Evolutionary conservation across 495 filamentous ascomycete genomes (phyloP), one percentile per base, ranked within the genome.

Genomic region (Hypoxylon lienhwacheense): DNA sequence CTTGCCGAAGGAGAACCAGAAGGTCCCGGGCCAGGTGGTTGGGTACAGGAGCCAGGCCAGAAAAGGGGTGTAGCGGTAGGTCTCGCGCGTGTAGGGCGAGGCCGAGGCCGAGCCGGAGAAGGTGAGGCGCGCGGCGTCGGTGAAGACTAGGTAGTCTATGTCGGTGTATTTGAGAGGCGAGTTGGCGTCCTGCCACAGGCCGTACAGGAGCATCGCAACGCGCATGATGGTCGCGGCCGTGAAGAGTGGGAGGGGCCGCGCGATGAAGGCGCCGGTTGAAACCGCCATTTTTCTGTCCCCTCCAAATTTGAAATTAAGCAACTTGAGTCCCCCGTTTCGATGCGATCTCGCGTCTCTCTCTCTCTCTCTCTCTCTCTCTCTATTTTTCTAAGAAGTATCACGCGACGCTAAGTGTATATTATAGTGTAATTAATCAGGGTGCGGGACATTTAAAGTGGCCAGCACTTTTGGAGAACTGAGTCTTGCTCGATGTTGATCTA

Each of bases 141-240:
- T 97, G 77, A 98, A 98, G 53, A 98, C 93, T 61, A 88, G 84
- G 76, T 98, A 98, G 79, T 98, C 93, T 65, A 98, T 96, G 71
- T 98, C 93, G 44, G 95, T 98, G 78, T 97, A 98, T 71, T 96
- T 96, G 61, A 98, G 71, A 2, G 90, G 79, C 7, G 90, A 93
- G 72, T 89, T 78, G 51, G 88, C 84, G 68, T 98, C 93, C 78
- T 98, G 93, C 74, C 85, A 86, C 47, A 88, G 79, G 28, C 95
- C 93, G 69, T 96, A 97, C 53, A 92, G 55, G 17, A 97, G 79
- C 47, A 98, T 78, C 14, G 74, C 69, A 5, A 80, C 56, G 39
- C 93, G 86, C 2, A 97, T 78, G 15, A 81, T 46, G 21, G 82
- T 77, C 1, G 92, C 87, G 11, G 81, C 73, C 17, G 82, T 48